Conservation (phyloP, 345 rosid species). For the Pistacia integerrima region DNA sequence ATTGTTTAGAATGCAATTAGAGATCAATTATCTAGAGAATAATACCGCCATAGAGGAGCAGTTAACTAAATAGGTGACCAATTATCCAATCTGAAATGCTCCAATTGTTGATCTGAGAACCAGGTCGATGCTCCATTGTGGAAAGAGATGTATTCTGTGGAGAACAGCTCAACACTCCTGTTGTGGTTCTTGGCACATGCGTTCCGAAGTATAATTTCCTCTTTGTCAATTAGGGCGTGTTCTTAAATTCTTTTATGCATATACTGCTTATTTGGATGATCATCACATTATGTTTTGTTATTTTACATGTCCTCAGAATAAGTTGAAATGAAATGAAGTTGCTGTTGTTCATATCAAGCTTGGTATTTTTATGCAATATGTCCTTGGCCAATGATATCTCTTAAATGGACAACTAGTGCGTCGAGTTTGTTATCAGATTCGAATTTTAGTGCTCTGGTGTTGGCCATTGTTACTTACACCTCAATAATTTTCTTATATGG, state of each 20-base stretch:
- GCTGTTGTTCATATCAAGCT: not conserved
- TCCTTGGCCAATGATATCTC: not conserved
- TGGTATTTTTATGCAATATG: not conserved
- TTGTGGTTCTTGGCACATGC: conserved; percentile 89
- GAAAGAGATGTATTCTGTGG: conserved; percentile 86
- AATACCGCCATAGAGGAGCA: no score
- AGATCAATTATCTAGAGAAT: no score
- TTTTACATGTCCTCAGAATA: not conserved
- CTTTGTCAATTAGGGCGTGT: conserved; percentile 46
- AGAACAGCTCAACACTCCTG: conserved; percentile 56
- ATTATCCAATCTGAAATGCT: no score
- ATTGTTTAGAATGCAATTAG: no score
- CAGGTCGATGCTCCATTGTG: conserved; percentile 34
- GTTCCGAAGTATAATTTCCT: conserved; percentile 64
- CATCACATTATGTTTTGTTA: not conserved
- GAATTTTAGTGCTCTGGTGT: not conserved
- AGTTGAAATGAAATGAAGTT: not conserved
- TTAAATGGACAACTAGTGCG: not conserved
- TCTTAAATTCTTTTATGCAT: not conserved
- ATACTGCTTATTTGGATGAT: conserved; percentile 1
- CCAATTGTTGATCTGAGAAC: no score
- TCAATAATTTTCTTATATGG: no score
- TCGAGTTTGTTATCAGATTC: not conserved
- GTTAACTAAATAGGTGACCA: no score
- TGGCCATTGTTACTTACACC: not conserved